Evolutionary conservation across 176 grass and related monocot genomes (phyloP).

Genomic region (Oryza officinalis): DNA sequence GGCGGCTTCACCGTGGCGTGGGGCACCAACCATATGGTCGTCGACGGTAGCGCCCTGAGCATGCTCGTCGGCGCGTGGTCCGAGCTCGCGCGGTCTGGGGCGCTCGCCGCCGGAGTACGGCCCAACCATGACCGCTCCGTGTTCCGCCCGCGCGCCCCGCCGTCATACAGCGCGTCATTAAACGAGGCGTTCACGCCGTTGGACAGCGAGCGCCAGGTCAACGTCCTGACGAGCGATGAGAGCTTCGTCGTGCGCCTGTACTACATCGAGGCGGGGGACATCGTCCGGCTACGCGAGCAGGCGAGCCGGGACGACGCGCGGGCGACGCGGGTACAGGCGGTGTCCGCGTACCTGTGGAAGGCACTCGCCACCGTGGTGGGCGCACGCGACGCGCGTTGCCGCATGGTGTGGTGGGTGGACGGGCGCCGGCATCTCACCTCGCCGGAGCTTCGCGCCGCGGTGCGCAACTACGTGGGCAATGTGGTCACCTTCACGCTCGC

Average conservation of each 20-base stretch:
- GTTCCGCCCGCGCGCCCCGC: slow-evolving; percentile 24
- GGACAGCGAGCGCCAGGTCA: not conserved
- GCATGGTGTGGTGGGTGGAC: slow-evolving; percentile 45
- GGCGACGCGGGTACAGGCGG: slow-evolving; percentile 33
- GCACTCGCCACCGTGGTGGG: slow-evolving; percentile 26
- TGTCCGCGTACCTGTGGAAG: slow-evolving; percentile 57
- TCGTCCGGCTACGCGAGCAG: not conserved
- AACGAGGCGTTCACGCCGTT: slow-evolving; percentile 19
- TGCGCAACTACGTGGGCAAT: slow-evolving; percentile 46
- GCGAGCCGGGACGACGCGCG: not conserved
- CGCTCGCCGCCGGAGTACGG: not conserved
- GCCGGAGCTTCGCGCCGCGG: not conserved
- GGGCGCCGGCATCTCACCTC: slow-evolving; percentile 14
- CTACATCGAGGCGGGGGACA: slow-evolving; percentile 12
- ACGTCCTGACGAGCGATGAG: slow-evolving; percentile 13
- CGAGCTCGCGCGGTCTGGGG: slow-evolving; percentile 14
- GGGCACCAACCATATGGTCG: slow-evolving; percentile 42
- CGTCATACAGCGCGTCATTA: slow-evolving; percentile 9
- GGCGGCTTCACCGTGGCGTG: slow-evolving; percentile 56
- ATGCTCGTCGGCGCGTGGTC: slow-evolving; percentile 29
- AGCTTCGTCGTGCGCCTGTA: slow-evolving; percentile 39
- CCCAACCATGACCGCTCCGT: slow-evolving; percentile 50
- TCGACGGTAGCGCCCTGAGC: slow-evolving; percentile 31
- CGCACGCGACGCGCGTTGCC: slow-evolving; percentile 27
- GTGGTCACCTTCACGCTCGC: not conserved